Evolutionary conservation across 176 grass and related monocot species (phyloP).

Genomic region (Chrysopogon serrulatus): DNA sequence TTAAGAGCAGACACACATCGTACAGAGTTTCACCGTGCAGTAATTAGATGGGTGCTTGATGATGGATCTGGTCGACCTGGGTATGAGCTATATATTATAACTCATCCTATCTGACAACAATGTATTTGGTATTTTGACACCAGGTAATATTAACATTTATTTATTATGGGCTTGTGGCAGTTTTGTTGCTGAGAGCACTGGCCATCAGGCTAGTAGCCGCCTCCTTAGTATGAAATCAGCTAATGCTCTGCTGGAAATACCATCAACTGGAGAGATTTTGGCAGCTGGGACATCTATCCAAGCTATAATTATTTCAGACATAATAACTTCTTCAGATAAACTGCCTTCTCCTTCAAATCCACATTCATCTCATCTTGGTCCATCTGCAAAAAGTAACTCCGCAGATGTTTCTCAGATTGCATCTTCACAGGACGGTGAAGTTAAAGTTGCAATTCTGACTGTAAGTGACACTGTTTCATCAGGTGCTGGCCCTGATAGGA

Average conservation of each 20-base stretch:
- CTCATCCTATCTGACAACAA: neutral
- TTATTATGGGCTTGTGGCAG: constrained; percentile 31
- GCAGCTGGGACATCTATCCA: constrained; percentile 59
- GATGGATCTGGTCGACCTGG: constrained; percentile 90
- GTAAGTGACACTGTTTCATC: constrained; percentile 97
- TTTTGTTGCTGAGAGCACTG: constrained; percentile 85
- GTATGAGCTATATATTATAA: constrained; percentile 48
- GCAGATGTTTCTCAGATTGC: constrained; percentile 6
- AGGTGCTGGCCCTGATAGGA: constrained; percentile 76
- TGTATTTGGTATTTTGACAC: neutral
- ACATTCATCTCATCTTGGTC: constrained; percentile 9
- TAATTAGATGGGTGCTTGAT: constrained; percentile 79
- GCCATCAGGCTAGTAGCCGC: constrained; percentile 81
- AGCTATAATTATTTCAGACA: constrained; percentile 76
- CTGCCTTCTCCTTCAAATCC: neutral
- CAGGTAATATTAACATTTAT: neutral
- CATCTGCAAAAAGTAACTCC: constrained; percentile 7
- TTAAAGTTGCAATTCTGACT: constrained; percentile 89
- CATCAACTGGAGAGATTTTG: constrained; percentile 50
- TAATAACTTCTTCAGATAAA: constrained; percentile 38
- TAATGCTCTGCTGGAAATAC: constrained; percentile 81
- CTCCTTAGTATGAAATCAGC: constrained; percentile 97
- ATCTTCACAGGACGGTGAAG: constrained; percentile 33
- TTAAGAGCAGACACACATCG: constrained; percentile 61
- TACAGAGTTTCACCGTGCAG: constrained; percentile 70